Conservation (phyloP, 116 monocot genomes). For the Papilionanthe hybrid region DNA sequence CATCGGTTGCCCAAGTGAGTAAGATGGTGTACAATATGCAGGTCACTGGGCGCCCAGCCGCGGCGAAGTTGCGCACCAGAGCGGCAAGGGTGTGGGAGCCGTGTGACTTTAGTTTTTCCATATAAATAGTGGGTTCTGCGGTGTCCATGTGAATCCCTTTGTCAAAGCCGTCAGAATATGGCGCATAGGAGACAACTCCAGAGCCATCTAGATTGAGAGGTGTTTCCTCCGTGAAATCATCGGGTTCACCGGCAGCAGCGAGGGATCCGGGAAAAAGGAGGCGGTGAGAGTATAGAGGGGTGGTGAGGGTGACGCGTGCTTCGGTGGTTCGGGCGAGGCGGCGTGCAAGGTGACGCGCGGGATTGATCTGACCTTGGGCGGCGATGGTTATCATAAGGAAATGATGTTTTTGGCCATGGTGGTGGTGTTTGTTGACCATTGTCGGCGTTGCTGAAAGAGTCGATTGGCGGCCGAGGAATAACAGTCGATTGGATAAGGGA, state of each 20-base stretch:
- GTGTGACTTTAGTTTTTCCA: background rate
- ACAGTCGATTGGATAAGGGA: too few relatives aligned
- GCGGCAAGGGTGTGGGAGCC: conserved; percentile 3
- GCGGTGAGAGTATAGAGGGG: conserved; percentile 13
- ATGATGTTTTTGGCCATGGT: background rate
- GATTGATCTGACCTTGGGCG: conserved; percentile 20
- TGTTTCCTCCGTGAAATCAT: background rate
- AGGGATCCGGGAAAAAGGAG: conserved; percentile 12
- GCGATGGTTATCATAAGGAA: background rate
- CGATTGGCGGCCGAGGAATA: too few relatives aligned
- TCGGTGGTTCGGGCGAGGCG: conserved; percentile 3
- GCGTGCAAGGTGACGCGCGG: conserved; percentile 11
- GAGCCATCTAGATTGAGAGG: background rate
- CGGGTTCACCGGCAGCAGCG: background rate
- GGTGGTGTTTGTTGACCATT: too few relatives aligned
- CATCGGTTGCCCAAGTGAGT: conserved; percentile 15
- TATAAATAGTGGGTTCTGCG: background rate
- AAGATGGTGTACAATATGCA: conserved; percentile 19
- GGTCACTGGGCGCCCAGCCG: conserved; percentile 15
- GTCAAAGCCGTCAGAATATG: background rate
- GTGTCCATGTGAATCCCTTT: background rate
- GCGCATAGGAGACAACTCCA: background rate
- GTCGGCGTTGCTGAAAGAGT: too few relatives aligned
- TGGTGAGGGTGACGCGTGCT: conserved; percentile 18
- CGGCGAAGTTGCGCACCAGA: conserved; percentile 10